Conservation (phyloP, 768 basidiomycete species). For the Dioszegia crocea region DNA sequence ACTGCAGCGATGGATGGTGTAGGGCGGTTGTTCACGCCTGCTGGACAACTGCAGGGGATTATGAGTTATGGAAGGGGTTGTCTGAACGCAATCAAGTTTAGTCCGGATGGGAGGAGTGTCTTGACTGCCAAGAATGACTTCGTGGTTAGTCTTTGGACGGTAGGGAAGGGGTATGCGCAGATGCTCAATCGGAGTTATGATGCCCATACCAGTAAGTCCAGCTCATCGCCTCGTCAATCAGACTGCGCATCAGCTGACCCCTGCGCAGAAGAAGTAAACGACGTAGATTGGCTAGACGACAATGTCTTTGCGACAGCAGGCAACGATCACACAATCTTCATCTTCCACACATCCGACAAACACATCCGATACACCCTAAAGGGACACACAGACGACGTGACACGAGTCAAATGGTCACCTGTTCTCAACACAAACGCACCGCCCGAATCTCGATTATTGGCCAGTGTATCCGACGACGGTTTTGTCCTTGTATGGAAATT, state of each 20-base stretch:
- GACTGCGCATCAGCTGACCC: no score
- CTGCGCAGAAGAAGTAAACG: conserved; percentile 41
- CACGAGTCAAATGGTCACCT: conserved; percentile 36
- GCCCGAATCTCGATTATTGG: conserved; percentile 26
- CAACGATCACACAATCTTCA: conserved; percentile 42
- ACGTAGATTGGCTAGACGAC: conserved; percentile 48
- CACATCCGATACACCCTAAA: conserved; percentile 38
- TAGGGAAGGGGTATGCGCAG: conserved; percentile 20
- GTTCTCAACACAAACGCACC: background rate
- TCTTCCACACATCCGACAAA: conserved; percentile 30
- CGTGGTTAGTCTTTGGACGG: conserved; percentile 23
- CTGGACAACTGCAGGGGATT: conserved; percentile 34
- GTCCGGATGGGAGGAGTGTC: conserved; percentile 28
- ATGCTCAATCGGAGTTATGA: conserved; percentile 20
- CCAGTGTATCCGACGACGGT: conserved; percentile 44
- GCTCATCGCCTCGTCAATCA: background rate
- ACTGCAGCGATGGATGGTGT: conserved; percentile 43
- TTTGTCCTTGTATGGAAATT: conserved; percentile 42
- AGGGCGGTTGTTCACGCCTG: conserved; percentile 40
- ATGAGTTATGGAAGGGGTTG: conserved; percentile 42
- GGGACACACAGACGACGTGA: conserved; percentile 45
- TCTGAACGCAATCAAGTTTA: conserved; percentile 43
- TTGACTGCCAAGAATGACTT: conserved; percentile 37
- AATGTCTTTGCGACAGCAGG: conserved; percentile 46
- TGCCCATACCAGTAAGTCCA: conserved; percentile 32